Base-by-base conservation (phyloP, 768 basidiomycete species). In the Pleurotus sapidus region DNA sequence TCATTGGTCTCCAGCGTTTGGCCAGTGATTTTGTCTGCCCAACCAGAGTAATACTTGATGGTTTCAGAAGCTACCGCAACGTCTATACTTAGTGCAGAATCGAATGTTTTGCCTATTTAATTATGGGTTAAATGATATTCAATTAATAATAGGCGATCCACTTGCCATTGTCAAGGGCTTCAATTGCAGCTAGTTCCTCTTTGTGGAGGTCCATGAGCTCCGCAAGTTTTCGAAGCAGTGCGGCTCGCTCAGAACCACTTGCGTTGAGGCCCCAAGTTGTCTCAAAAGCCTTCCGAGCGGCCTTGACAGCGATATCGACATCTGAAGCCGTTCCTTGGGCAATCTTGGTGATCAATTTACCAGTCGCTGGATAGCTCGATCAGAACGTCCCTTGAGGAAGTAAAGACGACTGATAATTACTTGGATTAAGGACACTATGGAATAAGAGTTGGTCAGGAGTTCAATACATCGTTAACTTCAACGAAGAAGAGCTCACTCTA, bases 241-340 rank as follows among this genome's bases (percentile, higher is more conserved):
- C 69, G 37, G 77, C 73, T 34, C 87, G 83, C 62, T 70, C 54
- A 6, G 67, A n/a, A 24, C 81, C 84, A n/a, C 78, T 65, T 25
- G 67, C 62, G 59, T 84, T 79, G 60, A 82, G 72, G 49, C 87
- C 87, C 87, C 89, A 89, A 39, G 68, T 68, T 9, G 78, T 81
- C 7, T 85, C 80, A 63, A 79, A 82, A 1, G 86, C 84, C 61
- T 73, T 76, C 58, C 82, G 78, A 0, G 88, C 86, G 46, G 75
- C 83, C 5, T 72, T 67, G 63, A 89, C 89, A 3, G 89, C 89
- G 45, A 57, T 59, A 70, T 91, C 84, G 61, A 92, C 82, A 63
- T 92, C 90, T 59, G 79, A 75, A 5, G 74, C 38, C 5, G 81
- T 81, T 24, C 77, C 88, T 67, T 83, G 82, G 7, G 77, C 66